Base-by-base conservation (phyloP, 805 yeast species). In the Kluyveromyces siamensis region DNA sequence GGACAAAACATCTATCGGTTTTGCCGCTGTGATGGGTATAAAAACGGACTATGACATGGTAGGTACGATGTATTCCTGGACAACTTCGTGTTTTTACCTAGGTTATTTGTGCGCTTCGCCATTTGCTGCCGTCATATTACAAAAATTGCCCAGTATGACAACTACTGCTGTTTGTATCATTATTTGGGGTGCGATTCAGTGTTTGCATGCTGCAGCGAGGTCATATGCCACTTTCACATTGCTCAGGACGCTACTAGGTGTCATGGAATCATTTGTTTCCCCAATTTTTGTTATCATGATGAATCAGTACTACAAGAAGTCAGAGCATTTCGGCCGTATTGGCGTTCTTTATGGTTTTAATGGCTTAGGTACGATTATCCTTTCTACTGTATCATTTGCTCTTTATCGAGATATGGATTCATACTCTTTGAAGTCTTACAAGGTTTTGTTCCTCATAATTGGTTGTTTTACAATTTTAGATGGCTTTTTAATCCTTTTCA, bases 171-270 rank as follows among this genome's bases (percentile, higher is more conserved):
- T 62, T 1, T 73, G 74, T 50, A 73, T 83, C 38, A 57, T 80
- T n/a, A 40, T 76, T 0, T 84, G 90, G 89, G 88, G 88, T 19
- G 56, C 61, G 30, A 61, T 80, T n/a, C 63, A 80, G 36, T 69
- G 76, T 37, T 66, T 78, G n/a, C 79, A 76, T 52, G 73, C 84
- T 1, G 76, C 73, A 1, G 59, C 70, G 38, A 52, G 60, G n/a
- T 65, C 59, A 33, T 77, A 70, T 52, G 66, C 74, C 8, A 74
- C 79, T 0, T 70, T 77, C 46, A 54, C 77, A 27, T 69, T 73
- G 8, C 61, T 73, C n/a, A 68, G 85, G 57, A 71, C 72, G 5
- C 54, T 77, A 38, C 59, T 79, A 27, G 84, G 84, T 13, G 61
- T 71, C 50, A 63, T 77, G 2, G 85, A 80, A 58, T 68, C 77